phyloP scores from a whole-genome alignment of 2,329 filamentous ascomycete genomes.

The Talaromyces sp. region DNA sequence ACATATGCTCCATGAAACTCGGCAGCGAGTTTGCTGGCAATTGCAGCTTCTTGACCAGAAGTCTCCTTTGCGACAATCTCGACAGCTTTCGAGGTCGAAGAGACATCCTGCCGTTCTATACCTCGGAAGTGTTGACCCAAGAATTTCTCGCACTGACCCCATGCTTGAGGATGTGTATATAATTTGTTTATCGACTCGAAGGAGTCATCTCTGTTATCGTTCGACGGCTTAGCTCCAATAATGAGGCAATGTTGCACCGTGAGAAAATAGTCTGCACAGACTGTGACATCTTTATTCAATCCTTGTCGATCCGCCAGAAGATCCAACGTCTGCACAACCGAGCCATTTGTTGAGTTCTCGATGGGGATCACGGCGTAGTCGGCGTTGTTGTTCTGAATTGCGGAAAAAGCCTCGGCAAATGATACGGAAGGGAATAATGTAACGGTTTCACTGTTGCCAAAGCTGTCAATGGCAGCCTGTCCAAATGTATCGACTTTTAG shows the following conservation, averaged over 20 bases:
- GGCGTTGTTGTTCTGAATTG: constrained; percentile 64
- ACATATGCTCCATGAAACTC: constrained; percentile 65
- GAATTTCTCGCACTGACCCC: constrained; percentile 82
- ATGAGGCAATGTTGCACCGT: constrained; percentile 85
- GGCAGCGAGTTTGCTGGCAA: constrained; percentile 73
- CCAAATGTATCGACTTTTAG: not conserved
- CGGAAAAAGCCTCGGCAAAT: constrained; percentile 68
- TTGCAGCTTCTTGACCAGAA: constrained; percentile 65
- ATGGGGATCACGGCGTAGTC: constrained; percentile 82
- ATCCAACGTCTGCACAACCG: constrained; percentile 85
- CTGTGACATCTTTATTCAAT: constrained; percentile 64
- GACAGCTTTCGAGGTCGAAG: constrained; percentile 80
- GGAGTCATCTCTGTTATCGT: constrained; percentile 14
- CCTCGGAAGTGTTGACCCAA: constrained; percentile 66
- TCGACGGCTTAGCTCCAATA: constrained; percentile 37
- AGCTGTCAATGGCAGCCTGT: constrained; percentile 54
- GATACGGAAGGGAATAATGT: constrained; percentile 34
- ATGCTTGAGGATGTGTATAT: constrained; percentile 93
- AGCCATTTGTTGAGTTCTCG: constrained; percentile 94
- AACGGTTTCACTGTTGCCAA: constrained; percentile 31
- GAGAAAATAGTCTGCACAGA: constrained; percentile 82
- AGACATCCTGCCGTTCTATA: constrained; percentile 77
- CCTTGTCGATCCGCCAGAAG: constrained; percentile 72
- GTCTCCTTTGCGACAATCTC: constrained; percentile 63
- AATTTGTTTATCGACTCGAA: constrained; percentile 67